A percentile compares a stretch with the other conserved stretches of the same genome.
Conservation (phyloP, 306 rosid genomes). For the Castanea sativa region DNA sequence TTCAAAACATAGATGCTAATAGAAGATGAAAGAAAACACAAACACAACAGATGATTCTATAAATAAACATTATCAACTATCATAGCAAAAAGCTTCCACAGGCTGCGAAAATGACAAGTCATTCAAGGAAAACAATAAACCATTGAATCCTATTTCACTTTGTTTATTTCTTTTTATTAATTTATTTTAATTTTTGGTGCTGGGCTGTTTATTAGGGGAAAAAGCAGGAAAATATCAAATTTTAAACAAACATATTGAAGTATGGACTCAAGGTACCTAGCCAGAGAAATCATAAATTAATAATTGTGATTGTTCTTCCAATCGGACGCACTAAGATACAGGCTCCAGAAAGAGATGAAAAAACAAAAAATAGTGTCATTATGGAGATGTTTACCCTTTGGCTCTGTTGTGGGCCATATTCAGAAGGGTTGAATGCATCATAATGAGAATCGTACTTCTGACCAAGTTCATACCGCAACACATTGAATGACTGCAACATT, state of each 20-base stretch:
- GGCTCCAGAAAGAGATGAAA: not conserved
- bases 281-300: not conserved
- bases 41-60: not conserved
- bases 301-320: not conserved
- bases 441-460: slow-evolving; percentile 69
- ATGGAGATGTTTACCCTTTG: slow-evolving; percentile 46
- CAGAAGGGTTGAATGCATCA: slow-evolving; percentile 51
- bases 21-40: not conserved
- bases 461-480: slow-evolving; percentile 55
- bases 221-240: not conserved
- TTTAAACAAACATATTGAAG: not conserved
- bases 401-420: slow-evolving; percentile 50
- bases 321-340: not conserved
- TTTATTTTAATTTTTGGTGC: not conserved
- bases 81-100: not conserved
- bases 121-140: not conserved
- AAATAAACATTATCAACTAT: not conserved
- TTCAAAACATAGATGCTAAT: not conserved
- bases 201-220: not conserved
- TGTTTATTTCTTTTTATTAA: not conserved
- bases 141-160: not conserved
- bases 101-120: not conserved
- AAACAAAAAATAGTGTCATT: not conserved
- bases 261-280: not conserved
- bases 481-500: slow-evolving; percentile 56